Conservation (phyloP, 2,329 filamentous ascomycete species). For the Fusarium xylarioides region DNA sequence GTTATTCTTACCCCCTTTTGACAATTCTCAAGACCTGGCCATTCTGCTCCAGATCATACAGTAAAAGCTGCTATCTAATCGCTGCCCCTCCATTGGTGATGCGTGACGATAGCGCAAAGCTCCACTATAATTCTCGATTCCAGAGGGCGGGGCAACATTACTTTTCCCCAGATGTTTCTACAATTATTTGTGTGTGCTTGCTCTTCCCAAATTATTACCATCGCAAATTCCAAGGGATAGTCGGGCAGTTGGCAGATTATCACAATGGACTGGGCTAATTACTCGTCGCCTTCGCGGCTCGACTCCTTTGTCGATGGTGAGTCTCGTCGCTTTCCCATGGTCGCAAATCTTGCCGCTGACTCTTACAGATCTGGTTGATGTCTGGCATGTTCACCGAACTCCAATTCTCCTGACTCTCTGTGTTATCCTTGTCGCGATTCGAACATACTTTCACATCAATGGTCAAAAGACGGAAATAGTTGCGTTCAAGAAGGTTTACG, state of each 20-base stretch:
- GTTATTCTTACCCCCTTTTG: neutral
- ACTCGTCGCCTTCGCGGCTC: conserved; percentile 38
- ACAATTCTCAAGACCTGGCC: too few species aligned
- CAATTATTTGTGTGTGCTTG: conserved; percentile 17
- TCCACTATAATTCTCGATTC: conserved; percentile 34
- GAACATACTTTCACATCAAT: conserved; percentile 54
- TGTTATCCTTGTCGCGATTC: conserved; percentile 49
- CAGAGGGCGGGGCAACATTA: conserved; percentile 37
- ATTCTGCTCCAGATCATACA: neutral
- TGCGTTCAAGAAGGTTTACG: conserved; percentile 50
- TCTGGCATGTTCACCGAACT: conserved; percentile 59
- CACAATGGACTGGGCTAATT: conserved; percentile 41
- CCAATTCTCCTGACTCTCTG: conserved; percentile 54
- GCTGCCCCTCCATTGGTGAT: conserved; percentile 39
- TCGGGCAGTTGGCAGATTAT: conserved; percentile 15
- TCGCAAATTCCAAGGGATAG: neutral
- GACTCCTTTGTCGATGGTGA: conserved; percentile 40
- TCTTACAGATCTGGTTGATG: conserved; percentile 49
- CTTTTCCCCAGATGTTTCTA: conserved; percentile 30
- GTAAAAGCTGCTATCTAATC: conserved; percentile 33
- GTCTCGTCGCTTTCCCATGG: neutral
- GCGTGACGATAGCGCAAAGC: conserved; percentile 25
- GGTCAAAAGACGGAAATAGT: conserved; percentile 48
- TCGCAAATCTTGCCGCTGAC: conserved; percentile 16
- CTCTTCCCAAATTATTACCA: conserved; percentile 7